Evolutionary conservation across 768 basidiomycete genomes (phyloP), one percentile per base, ranked within the genome.

Genomic region (Chalciporus piperatus): DNA sequence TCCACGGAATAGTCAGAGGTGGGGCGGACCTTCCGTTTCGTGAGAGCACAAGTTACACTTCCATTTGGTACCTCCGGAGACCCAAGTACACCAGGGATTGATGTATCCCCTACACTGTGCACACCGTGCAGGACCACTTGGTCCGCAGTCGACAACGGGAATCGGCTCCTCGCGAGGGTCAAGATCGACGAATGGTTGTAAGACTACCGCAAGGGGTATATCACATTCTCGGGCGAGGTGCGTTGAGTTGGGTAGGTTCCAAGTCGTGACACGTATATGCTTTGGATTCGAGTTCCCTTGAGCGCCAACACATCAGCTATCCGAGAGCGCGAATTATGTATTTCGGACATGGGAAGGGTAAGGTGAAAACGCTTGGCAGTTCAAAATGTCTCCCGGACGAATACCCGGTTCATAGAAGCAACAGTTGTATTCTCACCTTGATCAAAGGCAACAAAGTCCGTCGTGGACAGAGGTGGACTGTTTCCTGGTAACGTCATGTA

Each of bases 81-180:
- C 71, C 84, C 92, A 99, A 22, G 74, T 74, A 67, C 87, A 92
- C 93, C 93, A 98, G 0, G 94, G 89, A 63, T 98, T 98, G 59
- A 99, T 76, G 67, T 98, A 99, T 0, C 79, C 91, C 58, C 91
- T 78, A 68, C 97, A 99, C 30, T 80, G 75, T 41, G 76, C 80
- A 61, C 97, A 99, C 28, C 97, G 79, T 20, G 88, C 80, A 12
- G 96, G 97, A 12, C 93, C 94, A 1, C 67, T 64, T 22, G 76
- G 74, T 6, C 85, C 85, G 28, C 83, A 80, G 48, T 89, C 82
- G 4, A 98, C 83, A 6, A 91, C 58, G 0, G 93, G 92, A 12
- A 98, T 71, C 0, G 83, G 77, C 39, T 93, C 89, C 68, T 97
- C 91, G 42, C 82, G 77, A 4, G 83, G 74, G 57, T 85, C 84